Evolutionary conservation across 179 eudicot genomes (phyloP), one percentile per base, ranked within the genome.

Genomic region (Gypsophila paniculata): DNA sequence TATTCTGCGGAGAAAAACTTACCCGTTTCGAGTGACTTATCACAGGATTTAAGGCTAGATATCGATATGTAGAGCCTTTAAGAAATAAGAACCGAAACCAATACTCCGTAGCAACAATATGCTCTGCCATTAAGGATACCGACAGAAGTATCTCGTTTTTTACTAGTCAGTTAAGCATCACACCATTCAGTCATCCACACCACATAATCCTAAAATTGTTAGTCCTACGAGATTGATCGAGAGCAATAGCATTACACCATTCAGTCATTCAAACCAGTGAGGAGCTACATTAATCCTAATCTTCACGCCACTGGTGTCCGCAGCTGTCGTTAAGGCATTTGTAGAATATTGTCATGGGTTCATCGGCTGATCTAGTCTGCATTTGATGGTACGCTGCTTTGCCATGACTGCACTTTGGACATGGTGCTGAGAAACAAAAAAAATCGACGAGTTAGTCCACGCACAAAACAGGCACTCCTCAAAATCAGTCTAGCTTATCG

Each of bases 301-400:
- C 79, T 65, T 86, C 86, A 23, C 79, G 70, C 90, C 90, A 87
- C 8, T 64, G 70, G 62, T 85, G 77, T 39, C 79, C 75, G 36
- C 91, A 85, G 4, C 21, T 57, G 51, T 74, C 73, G 15, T 79
- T 77, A 69, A 78, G 25, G 80, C 94, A 89, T 73, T 48, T 74
- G 80, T 84, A 87, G 61, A 87, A 84, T 74, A 79, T 78, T 32
- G 94, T 82, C 86, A 82, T 82, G 1, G 94, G 89, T 69, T 89
- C 94, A 75, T 89, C 94, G 17, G 89, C 88, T 32, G 91, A 87
- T 71, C 94, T 79, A 25, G 74, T 89, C 75, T 89, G 94, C 75
- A 53, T 23, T 73, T 89, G 83, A 22, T 69, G 17, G 60, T 46
- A 85, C 17, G 74, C 64, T 61, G 86, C 89, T 79, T 81, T 75